Evolutionary conservation across 805 yeast genomes (phyloP), one percentile per base, ranked within the genome.

Genomic region (Suhomyces kilbournensis): DNA sequence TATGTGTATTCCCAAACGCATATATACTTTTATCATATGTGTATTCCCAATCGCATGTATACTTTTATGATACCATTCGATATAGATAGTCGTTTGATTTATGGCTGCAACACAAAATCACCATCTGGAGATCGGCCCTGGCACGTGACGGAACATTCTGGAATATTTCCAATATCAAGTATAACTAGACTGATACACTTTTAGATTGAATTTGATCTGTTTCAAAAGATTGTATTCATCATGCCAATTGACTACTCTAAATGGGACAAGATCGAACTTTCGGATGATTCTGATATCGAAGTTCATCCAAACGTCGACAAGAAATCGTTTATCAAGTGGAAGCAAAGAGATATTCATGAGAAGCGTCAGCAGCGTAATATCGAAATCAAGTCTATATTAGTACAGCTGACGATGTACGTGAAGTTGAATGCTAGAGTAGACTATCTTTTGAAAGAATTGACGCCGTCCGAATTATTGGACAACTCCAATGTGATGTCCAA

Each of bases 261-360:
- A 67, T 94, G 99, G 98, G 99, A 94, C 70, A 90, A 90, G 67
- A 82, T 94, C 53, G 99, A 94, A 68, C 75, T 94, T 39, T 90
- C 97, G 19, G 99, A 94, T 67, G 99, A 94, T 69, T 90, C 97
- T 7, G 99, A 94, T 63, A 77, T 94, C 47, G 99, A 94, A 64
- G 98, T 93, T 14, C 99, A 94, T 67, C 99, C 98, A 54, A 94
- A 94, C 65, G 99, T 94, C 30, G 99, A 94, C 69, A 94, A 94
- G 67, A 76, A 75, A 39, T 92, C 98, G 1, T 93, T 94, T 60
- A 90, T 94, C 61, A 82, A 84, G 54, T 93, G 98, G 99, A 93
- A 90, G 66, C 99, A 94, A 72, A 87, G 96, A 63, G 97, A 92
- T 60, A 94, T 94, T 58, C 99, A 94, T 67, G 97, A 93, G 65